phyloP scores from a whole-genome alignment of 129 eudicot genomes.

The Centella asiatica region DNA sequence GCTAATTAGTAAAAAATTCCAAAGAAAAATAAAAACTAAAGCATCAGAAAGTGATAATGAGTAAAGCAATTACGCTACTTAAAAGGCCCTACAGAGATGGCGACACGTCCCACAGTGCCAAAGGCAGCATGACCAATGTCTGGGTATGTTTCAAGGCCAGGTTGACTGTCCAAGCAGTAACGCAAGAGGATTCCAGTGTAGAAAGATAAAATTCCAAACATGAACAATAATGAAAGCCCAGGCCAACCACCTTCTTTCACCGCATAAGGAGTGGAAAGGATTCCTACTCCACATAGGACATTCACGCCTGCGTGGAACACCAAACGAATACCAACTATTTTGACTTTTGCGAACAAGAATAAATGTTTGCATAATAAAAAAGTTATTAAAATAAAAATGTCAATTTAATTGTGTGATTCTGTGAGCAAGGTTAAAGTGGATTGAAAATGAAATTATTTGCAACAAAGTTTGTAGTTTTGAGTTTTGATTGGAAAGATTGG shows the following conservation, averaged over 20 bases:
- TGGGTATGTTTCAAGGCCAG: slow-evolving; percentile 90
- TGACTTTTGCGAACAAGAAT: not conserved
- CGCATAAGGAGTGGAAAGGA: slow-evolving; percentile 86
- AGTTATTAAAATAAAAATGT: not conserved
- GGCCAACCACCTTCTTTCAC: slow-evolving; percentile 89
- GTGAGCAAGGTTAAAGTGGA: no score
- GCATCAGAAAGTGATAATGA: not conserved
- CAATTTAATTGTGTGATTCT: no score
- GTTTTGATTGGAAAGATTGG: no score
- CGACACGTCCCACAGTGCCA: slow-evolving; percentile 66
- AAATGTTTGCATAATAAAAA: not conserved
- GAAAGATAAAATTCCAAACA: slow-evolving; percentile 61
- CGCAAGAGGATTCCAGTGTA: slow-evolving; percentile 90
- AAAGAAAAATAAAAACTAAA: not conserved
- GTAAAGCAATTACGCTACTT: not conserved
- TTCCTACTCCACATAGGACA: slow-evolving; percentile 93
- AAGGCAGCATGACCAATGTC: slow-evolving; percentile 97
- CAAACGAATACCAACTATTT: not conserved
- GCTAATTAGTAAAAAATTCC: not conserved
- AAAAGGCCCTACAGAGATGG: slow-evolving; percentile 55
- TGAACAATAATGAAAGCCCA: slow-evolving; percentile 46
- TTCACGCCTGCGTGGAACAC: slow-evolving; percentile 55
- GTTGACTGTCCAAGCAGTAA: slow-evolving; percentile 76
- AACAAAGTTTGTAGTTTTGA: no score
- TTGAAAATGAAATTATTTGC: no score